These are phyloP conservation scores for Stereum hirsutum DNA, from an alignment of 1,284 basidiomycete genomes.

Conservation along the genomic window DNA sequence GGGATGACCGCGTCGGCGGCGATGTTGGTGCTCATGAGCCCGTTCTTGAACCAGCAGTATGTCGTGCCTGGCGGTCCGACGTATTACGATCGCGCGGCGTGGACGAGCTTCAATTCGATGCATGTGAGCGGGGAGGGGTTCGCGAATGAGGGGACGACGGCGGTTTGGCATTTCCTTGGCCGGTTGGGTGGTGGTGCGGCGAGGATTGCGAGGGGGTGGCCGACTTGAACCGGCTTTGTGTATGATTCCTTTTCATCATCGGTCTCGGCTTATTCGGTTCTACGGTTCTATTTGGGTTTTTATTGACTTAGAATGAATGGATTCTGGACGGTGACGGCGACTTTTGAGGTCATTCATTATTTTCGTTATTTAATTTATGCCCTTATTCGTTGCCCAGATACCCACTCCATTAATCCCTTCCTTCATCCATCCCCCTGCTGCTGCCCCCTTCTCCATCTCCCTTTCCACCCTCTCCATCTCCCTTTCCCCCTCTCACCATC, in stretches of 20 bases:
- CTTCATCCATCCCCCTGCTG: too few species aligned
- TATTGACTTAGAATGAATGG: too few species aligned
- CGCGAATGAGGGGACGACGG: slow-evolving; percentile 33
- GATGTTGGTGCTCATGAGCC: slow-evolving; percentile 44
- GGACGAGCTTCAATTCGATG: slow-evolving; percentile 68
- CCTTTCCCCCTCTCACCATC: too few species aligned
- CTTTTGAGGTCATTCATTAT: too few species aligned
- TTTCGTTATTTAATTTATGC: too few species aligned
- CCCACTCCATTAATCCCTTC: too few species aligned
- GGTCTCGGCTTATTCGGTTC: too few species aligned
- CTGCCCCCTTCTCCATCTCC: too few species aligned
- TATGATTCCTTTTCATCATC: background rate
- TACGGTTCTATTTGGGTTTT: background rate
- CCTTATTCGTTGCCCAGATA: too few species aligned
- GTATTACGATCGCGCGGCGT: slow-evolving; percentile 68
- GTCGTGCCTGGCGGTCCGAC: slow-evolving; percentile 57
- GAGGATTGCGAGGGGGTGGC: slow-evolving; percentile 63
- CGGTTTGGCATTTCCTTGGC: slow-evolving; percentile 54
- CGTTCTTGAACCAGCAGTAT: slow-evolving; percentile 50
- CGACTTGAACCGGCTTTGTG: slow-evolving; percentile 31
- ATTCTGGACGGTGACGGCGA: too few species aligned
- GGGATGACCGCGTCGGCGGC: slow-evolving; percentile 48
- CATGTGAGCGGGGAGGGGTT: slow-evolving; percentile 61
- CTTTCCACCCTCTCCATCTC: too few species aligned
- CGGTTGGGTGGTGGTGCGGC: slow-evolving; percentile 62